Base-by-base conservation (phyloP, 306 rosid genomes). In the Gillenia trifoliata region DNA sequence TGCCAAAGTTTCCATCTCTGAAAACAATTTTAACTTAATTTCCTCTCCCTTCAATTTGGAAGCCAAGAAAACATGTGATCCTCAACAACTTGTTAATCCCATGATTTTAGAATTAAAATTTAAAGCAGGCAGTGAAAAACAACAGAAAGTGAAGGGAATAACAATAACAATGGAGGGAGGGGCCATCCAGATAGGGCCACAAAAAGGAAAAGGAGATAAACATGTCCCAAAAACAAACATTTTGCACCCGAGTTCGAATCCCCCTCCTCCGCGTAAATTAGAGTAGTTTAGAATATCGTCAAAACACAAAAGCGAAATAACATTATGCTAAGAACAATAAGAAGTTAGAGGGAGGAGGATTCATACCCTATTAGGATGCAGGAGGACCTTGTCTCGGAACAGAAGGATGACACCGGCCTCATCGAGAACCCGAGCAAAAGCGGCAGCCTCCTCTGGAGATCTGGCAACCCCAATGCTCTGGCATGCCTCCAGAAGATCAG, bases 361-460 rank as follows among this genome's bases (percentile, higher is more conserved):
- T 7, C 47, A 33, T 76, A 92, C 98, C 95, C 89, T 86, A 41
- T 89, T 89, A 75, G 99, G 99, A 77, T 92, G 97, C 75, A 95
- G 96, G 70, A 90, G 87, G 77, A 92, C 99, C 89, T 92, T 92
- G 36, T 95, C 96, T 33, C 98, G 78, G 72, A 92, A 95, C 31
- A 95, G 97, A 29, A 92, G 85, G 54, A 95, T 38, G 67, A 92
- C 96, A 59, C 99, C 97, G 76, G 99, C 99, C 22, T 95, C 99
- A 72, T 95, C 99, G 43, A 95, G 93, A 61, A 92, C 84, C 64
- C 73, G 80, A 9, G 98, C 92, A 19, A 95, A 92, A 23, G 86
- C 79, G 20, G 83, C 83, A 50, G 99, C 97, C 86, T 95, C 98
- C 0, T 87, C 88, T 1, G 25, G 50, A 41, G 83, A 83, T 85